Percentiles rank a stretch among this genome's conserved stretches.
phyloP scores from a whole-genome alignment of 140 eudicot genomes.

The Oenanthe javanica region DNA sequence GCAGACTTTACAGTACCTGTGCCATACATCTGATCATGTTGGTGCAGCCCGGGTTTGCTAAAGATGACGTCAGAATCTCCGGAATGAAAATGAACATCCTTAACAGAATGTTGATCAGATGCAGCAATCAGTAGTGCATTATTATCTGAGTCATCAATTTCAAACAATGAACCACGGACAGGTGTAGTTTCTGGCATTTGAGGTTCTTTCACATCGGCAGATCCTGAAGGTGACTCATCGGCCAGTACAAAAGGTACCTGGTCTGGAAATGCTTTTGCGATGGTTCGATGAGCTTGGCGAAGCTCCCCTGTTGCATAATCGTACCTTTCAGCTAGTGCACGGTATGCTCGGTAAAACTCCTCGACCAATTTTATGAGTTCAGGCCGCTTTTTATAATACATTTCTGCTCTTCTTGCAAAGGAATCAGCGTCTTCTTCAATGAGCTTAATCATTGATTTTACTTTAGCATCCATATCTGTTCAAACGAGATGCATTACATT shows the following conservation, averaged over 20 bases:
- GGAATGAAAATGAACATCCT: not conserved
- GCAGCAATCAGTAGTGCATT: slow-evolving; percentile 14
- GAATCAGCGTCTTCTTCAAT: slow-evolving; percentile 72
- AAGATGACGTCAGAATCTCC: slow-evolving; percentile 15
- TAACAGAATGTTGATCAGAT: slow-evolving; percentile 2
- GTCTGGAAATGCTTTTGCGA: slow-evolving; percentile 45
- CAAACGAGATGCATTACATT: slow-evolving; percentile 5
- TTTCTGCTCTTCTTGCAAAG: slow-evolving; percentile 60
- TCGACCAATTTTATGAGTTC: slow-evolving; percentile 53
- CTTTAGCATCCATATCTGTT: slow-evolving; percentile 89
- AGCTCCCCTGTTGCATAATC: slow-evolving; percentile 36
- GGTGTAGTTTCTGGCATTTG: slow-evolving; percentile 27
- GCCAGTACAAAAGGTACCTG: slow-evolving; percentile 44
- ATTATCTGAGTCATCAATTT: not conserved
- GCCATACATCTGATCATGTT: slow-evolving; percentile 36
- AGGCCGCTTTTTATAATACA: slow-evolving; percentile 63
- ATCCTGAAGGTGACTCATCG: slow-evolving; percentile 53
- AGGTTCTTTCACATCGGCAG: slow-evolving; percentile 21
- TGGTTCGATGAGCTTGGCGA: slow-evolving; percentile 58
- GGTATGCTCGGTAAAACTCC: slow-evolving; percentile 57
- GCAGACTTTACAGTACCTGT: not conserved
- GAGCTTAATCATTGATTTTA: slow-evolving; percentile 88
- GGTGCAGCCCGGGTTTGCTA: slow-evolving; percentile 35
- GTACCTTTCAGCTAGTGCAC: slow-evolving; percentile 59
- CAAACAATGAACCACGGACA: slow-evolving; percentile 9